These are phyloP conservation scores for Boeremia exigua DNA, from an alignment of 2,329 filamentous ascomycete species.

Conservation along the genomic window DNA sequence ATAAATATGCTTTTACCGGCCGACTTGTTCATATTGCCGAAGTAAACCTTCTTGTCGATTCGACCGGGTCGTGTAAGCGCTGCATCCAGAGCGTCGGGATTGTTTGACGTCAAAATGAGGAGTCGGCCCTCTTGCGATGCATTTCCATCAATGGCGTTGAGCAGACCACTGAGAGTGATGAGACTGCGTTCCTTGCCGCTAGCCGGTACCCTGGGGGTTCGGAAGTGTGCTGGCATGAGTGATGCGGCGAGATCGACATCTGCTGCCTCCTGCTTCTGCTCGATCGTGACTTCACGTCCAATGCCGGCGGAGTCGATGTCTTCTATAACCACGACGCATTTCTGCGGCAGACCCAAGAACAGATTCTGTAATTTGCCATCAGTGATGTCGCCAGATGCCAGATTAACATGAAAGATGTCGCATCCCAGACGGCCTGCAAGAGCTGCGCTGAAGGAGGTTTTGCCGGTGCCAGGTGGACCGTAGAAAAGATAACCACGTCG, in stretches of 20 bases:
- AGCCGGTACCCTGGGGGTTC: not conserved
- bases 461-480: conserved; percentile 50
- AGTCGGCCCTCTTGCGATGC: conserved; percentile 79
- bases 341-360: conserved; percentile 43
- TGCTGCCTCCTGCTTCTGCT: not conserved
- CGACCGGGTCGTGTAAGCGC: conserved; percentile 76
- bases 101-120: conserved; percentile 83
- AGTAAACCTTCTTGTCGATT: conserved; percentile 83
- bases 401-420: conserved; percentile 48
- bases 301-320: conserved; percentile 49
- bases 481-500: conserved; percentile 50
- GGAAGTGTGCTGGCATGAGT: conserved; percentile 16
- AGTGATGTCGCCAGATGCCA: conserved; percentile 37
- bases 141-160: conserved; percentile 85
- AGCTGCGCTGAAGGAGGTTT: conserved; percentile 49
- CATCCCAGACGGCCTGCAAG: conserved; percentile 47
- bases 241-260: conserved; percentile 2
- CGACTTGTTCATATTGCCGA: conserved; percentile 32
- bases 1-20: conserved; percentile 37
- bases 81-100: conserved; percentile 73
- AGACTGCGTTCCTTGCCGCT: conserved; percentile 16
- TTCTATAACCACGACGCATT: conserved; percentile 51
- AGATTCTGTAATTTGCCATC: conserved; percentile 40
- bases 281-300: conserved; percentile 24
- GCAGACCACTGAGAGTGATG: conserved; percentile 68